A percentile compares a stretch with the other conserved stretches of the same genome.
These are phyloP conservation scores for Trichosporon sp. DNA, from an alignment of 1,284 basidiomycete genomes.

Conservation along the genomic window DNA sequence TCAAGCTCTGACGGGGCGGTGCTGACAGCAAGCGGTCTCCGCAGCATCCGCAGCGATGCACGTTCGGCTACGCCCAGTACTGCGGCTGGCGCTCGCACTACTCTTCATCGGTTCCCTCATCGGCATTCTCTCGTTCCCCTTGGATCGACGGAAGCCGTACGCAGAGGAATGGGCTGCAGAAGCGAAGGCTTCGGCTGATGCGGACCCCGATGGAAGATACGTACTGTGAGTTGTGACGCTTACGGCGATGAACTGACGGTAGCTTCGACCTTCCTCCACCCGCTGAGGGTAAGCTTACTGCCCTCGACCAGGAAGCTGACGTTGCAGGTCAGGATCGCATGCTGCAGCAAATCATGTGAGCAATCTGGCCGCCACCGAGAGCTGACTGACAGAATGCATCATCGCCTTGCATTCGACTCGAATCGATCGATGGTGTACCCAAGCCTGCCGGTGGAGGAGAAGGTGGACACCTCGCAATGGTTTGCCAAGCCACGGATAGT, in stretches of 20 bases:
- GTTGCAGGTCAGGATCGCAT: neutral
- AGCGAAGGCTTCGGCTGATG: neutral
- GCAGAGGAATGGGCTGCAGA: neutral
- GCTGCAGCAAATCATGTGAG: neutral
- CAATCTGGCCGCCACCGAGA: neutral
- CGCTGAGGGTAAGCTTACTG: neutral
- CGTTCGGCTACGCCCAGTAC: neutral
- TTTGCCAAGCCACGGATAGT: neutral
- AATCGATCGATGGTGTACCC: constrained; percentile 43
- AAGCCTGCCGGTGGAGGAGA: constrained; percentile 37
- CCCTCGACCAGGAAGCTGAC: neutral
- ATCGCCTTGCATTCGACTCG: constrained; percentile 38
- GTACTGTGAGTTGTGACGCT: neutral
- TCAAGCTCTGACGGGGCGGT: too few species aligned
- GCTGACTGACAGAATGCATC: constrained; percentile 34
- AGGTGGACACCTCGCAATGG: constrained; percentile 19
- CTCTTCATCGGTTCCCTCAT: neutral
- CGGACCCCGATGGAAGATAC: neutral
- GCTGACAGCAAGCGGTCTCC: too few species aligned
- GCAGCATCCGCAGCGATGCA: neutral
- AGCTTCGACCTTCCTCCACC: neutral
- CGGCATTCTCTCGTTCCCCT: neutral
- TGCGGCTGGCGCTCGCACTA: neutral
- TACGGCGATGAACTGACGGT: neutral
- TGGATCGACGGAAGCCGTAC: neutral